Conservation (phyloP, 2,329 filamentous ascomycete genomes). For the Dryadomyces sulphureus region DNA sequence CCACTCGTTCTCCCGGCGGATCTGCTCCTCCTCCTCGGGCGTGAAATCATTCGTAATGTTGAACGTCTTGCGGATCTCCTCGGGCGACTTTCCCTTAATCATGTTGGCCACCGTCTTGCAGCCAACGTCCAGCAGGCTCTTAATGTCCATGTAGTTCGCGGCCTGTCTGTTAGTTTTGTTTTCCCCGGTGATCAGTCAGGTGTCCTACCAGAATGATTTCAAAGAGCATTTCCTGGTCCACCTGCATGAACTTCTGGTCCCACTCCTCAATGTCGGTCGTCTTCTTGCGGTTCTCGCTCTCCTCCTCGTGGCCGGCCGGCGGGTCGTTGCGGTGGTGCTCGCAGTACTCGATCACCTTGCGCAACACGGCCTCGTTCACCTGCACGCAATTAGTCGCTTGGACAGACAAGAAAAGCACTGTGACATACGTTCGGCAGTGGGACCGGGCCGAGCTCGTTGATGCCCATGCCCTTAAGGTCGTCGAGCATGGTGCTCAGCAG, state of each 20-base stretch:
- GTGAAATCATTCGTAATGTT: constrained; percentile 99
- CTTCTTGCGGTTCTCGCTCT: constrained; percentile 91
- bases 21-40: constrained; percentile 97
- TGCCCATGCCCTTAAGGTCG: constrained; percentile 49
- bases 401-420: not conserved
- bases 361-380: constrained; percentile 86
- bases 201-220: constrained; percentile 82
- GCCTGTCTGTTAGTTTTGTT: constrained; percentile 38
- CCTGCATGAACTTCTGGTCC: constrained; percentile 99
- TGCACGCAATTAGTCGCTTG: constrained; percentile 15
- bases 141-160: constrained; percentile 98
- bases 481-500: constrained; percentile 98
- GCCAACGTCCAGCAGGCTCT: constrained; percentile 89
- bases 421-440: constrained; percentile 66
- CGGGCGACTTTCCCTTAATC: constrained; percentile 99
- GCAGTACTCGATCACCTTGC: constrained; percentile 98
- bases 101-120: constrained; percentile 99
- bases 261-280: constrained; percentile 98
- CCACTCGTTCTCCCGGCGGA: constrained; percentile 82
- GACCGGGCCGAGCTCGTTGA: constrained; percentile 42
- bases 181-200: constrained; percentile 4
- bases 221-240: constrained; percentile 99
- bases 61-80: constrained; percentile 99
- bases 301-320: constrained; percentile 66
- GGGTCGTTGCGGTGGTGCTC: constrained; percentile 87